Evolutionary conservation across 305 asterid species (phyloP).

Genomic region (Salvia sclarea): DNA sequence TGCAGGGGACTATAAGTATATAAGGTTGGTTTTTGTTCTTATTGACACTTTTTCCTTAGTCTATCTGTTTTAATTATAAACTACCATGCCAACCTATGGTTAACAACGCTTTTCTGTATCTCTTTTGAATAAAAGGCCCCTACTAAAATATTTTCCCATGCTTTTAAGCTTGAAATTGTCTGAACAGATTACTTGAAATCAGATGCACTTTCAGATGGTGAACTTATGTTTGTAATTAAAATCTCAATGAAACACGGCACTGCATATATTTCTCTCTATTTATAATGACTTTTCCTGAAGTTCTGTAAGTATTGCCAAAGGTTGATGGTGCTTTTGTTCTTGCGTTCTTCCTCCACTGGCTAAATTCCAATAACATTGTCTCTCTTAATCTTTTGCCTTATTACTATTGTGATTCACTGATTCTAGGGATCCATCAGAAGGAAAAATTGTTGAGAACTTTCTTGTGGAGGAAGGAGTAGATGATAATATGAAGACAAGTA

Average conservation of each 20-base stretch:
- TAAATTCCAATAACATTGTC: conserved; percentile 11
- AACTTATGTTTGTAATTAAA: conserved; percentile 1
- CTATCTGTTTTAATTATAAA: conserved; percentile 2
- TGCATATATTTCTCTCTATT: neutral
- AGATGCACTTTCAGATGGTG: neutral
- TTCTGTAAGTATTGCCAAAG: neutral
- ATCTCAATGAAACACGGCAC: neutral
- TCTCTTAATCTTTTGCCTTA: conserved; percentile 11
- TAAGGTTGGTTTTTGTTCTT: conserved; percentile 57
- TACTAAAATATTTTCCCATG: conserved; percentile 1
- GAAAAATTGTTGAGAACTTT: conserved; percentile 73
- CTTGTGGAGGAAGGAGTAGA: conserved; percentile 70
- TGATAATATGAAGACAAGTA: conserved; percentile 46
- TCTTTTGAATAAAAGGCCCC: neutral
- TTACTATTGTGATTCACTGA: conserved; percentile 28
- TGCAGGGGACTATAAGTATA: conserved; percentile 91
- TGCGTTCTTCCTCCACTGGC: neutral
- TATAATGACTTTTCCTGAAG: neutral
- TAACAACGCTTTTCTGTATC: neutral
- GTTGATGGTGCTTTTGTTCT: neutral
- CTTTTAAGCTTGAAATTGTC: conserved; percentile 5
- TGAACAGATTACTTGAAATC: conserved; percentile 9
- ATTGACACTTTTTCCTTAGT: neutral
- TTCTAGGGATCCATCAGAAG: conserved; percentile 78
- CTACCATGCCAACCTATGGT: conserved; percentile 8